Base-by-base conservation (phyloP, 257 asterid species). In the Solanum ossicruentum region DNA sequence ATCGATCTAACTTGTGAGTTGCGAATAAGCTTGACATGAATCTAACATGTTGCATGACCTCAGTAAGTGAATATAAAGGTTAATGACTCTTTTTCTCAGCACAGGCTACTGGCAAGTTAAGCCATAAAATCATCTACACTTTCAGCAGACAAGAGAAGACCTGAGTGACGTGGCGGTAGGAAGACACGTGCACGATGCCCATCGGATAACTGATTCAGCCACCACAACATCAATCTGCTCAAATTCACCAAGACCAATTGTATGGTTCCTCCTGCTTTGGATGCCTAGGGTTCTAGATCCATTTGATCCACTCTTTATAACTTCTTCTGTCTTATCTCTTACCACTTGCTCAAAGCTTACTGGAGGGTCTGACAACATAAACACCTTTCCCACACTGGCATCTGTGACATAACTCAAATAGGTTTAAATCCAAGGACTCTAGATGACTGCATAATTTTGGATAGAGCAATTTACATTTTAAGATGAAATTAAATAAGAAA, bases 141-240 rank as follows among this genome's bases (percentile, higher is more conserved):
- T 79, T 87, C 86, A 92, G 85, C 97, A 94, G 49, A 94, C 97
- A 15, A 94, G 95, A 41, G 97, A 93, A n/a, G 93, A 90, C 90
- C 95, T 87, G 66, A 93, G 92, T 12, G 98, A 92, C 51, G 92
- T 88, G 45, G 93, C 88, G 5, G 94, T 93, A 1, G 95, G 92
- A 67, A 93, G 95, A 86, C 89, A 80, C 3, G 97, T 89, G 89
- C 98, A 94, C 0, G 98, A 94, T 12, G 95, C 95, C 98, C 98
- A 94, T 52, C 97, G 93, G 81, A 94, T 94, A 49, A 94, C 94
- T 56, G 98, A 92, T 81, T 92, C 97, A 6, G 97, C 88, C 77
- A 89, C 93, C 89, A 89, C 87, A 20, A 91, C 85, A 78, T 93
- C 93, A 21, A 93, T 84, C 83, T 92, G 93, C 84, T 92, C 95